Percentiles rank a stretch among this genome's conserved stretches.
phyloP scores from a whole-genome alignment of 306 rosid genomes.

The Medicago lupulina region DNA sequence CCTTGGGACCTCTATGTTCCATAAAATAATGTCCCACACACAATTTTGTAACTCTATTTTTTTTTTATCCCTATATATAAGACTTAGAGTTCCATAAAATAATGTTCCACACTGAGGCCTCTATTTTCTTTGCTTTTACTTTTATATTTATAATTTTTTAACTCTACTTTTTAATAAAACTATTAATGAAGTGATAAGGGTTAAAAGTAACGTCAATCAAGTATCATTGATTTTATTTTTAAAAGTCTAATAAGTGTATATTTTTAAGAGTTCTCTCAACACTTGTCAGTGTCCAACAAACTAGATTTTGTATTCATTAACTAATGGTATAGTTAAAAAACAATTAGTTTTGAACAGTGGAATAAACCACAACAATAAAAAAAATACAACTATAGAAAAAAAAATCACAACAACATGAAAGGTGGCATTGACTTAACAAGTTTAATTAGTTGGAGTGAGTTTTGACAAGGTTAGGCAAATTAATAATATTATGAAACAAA shows the following conservation, averaged over 20 bases:
- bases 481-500: neutral
- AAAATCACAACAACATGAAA: neutral
- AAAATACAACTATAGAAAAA: too few relatives aligned
- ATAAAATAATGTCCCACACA: too few relatives aligned
- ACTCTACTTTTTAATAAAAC: too few relatives aligned
- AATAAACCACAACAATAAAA: neutral
- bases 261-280: neutral
- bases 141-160: too few relatives aligned
- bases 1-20: too few relatives aligned
- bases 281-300: slow-evolving; percentile 10
- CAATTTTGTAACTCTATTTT: too few relatives aligned
- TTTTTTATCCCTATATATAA: too few relatives aligned
- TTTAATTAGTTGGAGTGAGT: slow-evolving; percentile 13
- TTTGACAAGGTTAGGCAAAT: neutral
- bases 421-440: slow-evolving; percentile 11
- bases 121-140: too few relatives aligned
- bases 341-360: neutral
- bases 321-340: neutral
- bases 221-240: neutral
- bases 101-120: too few relatives aligned
- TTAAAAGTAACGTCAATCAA: slow-evolving; percentile 5
- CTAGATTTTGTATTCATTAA: neutral
- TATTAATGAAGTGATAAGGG: neutral
- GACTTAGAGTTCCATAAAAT: too few relatives aligned
- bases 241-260: neutral